A percentile compares a stretch with the other conserved stretches of the same genome.
phyloP scores from a whole-genome alignment of 768 basidiomycete species.

The Hygrocybe punicea region DNA sequence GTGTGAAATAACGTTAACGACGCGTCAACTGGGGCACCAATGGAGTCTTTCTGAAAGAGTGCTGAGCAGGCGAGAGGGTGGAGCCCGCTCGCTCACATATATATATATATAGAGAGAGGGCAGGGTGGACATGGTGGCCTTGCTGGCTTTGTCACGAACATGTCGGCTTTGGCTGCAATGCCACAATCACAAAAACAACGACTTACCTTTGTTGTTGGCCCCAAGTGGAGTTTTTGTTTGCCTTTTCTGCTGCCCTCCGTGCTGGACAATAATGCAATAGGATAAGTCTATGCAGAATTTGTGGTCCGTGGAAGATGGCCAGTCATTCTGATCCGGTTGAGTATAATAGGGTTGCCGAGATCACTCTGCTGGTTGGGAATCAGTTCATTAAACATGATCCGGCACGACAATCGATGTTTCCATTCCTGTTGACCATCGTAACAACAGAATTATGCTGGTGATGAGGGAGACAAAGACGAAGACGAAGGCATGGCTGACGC shows the following conservation, averaged over 20 bases:
- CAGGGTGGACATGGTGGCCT: background rate
- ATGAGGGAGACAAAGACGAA: constrained; percentile 40
- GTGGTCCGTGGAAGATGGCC: too few species aligned
- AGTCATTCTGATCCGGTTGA: too few species aligned
- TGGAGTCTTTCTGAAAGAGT: background rate
- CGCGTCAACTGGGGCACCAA: too few species aligned
- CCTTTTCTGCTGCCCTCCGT: too few species aligned
- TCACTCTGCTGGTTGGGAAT: constrained; percentile 66
- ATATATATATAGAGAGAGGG: background rate
- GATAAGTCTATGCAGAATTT: too few species aligned
- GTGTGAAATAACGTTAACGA: too few species aligned
- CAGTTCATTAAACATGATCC: constrained; percentile 92
- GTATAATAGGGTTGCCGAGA: too few species aligned
- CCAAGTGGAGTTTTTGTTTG: too few species aligned
- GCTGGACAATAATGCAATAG: too few species aligned
- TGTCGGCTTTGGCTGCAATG: background rate
- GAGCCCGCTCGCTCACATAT: background rate
- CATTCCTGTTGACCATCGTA: background rate
- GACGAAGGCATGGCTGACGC: constrained; percentile 63
- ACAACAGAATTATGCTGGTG: constrained; percentile 50
- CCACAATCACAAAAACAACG: too few species aligned
- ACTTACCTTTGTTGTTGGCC: too few species aligned
- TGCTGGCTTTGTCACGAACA: background rate
- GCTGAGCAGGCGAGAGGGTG: background rate
- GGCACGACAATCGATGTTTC: constrained; percentile 36